These are phyloP conservation scores for Chlorella sp. DNA, from an alignment of 139 green algal species.

Conservation along the genomic window DNA sequence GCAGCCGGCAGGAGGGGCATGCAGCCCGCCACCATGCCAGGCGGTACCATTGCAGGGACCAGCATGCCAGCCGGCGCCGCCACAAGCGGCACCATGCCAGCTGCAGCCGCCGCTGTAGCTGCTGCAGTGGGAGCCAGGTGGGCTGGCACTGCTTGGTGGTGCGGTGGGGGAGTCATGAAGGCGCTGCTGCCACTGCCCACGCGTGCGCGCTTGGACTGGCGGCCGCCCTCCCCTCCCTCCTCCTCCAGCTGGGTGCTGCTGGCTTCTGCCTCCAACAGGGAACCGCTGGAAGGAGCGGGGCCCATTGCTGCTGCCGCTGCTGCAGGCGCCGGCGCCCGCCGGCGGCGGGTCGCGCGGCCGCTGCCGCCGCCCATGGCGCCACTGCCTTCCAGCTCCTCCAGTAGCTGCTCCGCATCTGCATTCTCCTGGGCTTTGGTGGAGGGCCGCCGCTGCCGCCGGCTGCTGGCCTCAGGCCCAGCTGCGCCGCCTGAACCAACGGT, in stretches of 20 bases:
- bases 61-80: not conserved
- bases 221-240: not conserved
- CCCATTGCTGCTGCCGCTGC: not conserved
- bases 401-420: no score
- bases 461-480: no score
- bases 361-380: no score
- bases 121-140: not conserved
- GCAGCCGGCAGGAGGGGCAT: not conserved
- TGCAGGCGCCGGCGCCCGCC: no score
- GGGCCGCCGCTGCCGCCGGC: no score
- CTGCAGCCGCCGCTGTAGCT: not conserved
- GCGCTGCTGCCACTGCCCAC: not conserved
- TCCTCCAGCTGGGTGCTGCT: constrained; percentile 12
- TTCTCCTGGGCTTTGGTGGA: no score
- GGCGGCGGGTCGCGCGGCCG: no score
- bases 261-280: not conserved
- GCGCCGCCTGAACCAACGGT: no score
- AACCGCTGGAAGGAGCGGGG: no score
- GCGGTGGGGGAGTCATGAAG: not conserved
- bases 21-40: not conserved
- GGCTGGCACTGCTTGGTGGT: not conserved
- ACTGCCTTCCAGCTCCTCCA: no score
- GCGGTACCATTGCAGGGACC: not conserved
- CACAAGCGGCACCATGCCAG: not conserved
- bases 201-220: not conserved